Evolutionary conservation across 1,139 yeast species (phyloP).

Genomic region (Blastobotrys arbuscula): DNA sequence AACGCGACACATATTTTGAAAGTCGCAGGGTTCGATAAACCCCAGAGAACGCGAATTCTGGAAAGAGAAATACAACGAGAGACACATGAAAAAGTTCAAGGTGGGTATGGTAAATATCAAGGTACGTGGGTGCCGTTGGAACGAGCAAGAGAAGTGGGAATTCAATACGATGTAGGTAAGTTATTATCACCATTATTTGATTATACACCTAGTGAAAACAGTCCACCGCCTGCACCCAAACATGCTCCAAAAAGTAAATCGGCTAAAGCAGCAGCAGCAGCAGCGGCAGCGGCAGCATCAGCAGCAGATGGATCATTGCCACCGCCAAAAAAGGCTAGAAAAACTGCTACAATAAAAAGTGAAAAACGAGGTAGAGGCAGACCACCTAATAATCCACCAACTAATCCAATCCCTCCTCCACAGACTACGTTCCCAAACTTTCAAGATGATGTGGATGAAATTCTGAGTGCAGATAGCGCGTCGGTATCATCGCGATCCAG

Average conservation of each 20-base stretch:
- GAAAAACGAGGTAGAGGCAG: conserved; percentile 15
- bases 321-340: conserved; percentile 18
- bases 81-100: conserved; percentile 87
- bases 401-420: not conserved
- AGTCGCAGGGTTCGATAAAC: conserved; percentile 92
- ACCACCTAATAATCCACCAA: conserved; percentile 11
- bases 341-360: conserved; percentile 11
- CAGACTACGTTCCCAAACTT: conserved; percentile 4
- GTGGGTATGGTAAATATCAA: conserved; percentile 95
- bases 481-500: conserved; percentile 32
- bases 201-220: conserved; percentile 31
- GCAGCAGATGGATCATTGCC: conserved; percentile 19
- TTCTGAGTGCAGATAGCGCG: conserved; percentile 24
- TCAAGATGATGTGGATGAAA: conserved; percentile 4
- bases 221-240: conserved; percentile 37
- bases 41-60: conserved; percentile 83
- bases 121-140: conserved; percentile 95
- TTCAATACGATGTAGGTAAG: conserved; percentile 64
- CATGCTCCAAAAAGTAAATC: conserved; percentile 24
- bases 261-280: conserved; percentile 25
- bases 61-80: conserved; percentile 90
- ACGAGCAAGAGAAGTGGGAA: conserved; percentile 50
- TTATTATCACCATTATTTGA: conserved; percentile 62
- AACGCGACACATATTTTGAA: conserved; percentile 97
- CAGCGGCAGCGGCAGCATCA: conserved; percentile 25